Percentiles rank a stretch among this genome's conserved stretches.
Conservation (phyloP, 73 alveolate species). For the Breviolum minutum region DNA sequence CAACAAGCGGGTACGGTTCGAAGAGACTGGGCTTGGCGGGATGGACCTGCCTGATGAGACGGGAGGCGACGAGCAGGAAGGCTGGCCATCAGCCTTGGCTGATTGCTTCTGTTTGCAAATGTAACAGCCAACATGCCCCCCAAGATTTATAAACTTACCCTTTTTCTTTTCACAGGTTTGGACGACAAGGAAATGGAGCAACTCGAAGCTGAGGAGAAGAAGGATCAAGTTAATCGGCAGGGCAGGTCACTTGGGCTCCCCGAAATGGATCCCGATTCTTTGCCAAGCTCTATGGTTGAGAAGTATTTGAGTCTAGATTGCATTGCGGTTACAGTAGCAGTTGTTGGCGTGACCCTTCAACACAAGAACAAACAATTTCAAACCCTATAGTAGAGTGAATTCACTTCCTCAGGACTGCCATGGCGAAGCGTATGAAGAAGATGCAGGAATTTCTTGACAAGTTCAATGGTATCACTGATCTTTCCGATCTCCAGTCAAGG, state of each 20-base stretch:
- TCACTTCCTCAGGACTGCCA: neutral
- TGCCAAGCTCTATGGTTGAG: neutral
- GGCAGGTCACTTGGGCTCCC: conserved; percentile 1
- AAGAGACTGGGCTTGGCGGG: conserved; percentile 19
- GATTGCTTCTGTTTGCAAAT: neutral
- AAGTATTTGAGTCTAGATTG: neutral
- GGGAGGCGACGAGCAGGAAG: neutral
- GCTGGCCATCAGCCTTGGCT: too few relatives aligned
- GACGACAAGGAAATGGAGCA: neutral
- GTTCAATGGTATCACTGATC: neutral
- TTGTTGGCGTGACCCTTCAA: neutral
- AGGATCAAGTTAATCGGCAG: neutral
- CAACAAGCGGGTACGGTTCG: neutral
- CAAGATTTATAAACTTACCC: neutral
- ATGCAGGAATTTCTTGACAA: neutral
- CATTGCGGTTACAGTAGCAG: too few relatives aligned
- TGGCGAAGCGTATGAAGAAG: conserved; percentile 47
- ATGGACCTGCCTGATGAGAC: neutral
- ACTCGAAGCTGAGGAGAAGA: neutral
- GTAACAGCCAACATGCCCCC: neutral
- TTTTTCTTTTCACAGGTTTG: neutral
- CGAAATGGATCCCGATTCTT: conserved; percentile 33
- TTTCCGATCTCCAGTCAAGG: neutral
- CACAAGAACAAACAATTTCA: neutral
- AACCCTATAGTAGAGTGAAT: too few relatives aligned